These are phyloP conservation scores for Calonectria pteridis DNA, from an alignment of 2,329 filamentous ascomycete genomes.

Conservation along the genomic window DNA sequence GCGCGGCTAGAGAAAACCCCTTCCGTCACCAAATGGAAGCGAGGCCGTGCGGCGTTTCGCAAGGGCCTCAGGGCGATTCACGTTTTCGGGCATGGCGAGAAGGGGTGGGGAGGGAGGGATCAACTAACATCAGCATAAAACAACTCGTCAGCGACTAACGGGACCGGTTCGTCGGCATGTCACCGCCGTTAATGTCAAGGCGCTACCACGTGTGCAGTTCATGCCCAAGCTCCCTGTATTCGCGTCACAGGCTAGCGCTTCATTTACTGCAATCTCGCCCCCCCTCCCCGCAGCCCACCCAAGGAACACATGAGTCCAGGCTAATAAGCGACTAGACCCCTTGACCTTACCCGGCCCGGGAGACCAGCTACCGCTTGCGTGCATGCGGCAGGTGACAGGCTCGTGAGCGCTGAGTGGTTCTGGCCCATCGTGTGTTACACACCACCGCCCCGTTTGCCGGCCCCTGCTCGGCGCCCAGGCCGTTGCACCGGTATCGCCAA, in stretches of 20 bases:
- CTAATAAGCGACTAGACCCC: too few relatives aligned
- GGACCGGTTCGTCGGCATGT: not conserved
- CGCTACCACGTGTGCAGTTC: not conserved
- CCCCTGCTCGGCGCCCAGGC: not conserved
- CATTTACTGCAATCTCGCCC: not conserved
- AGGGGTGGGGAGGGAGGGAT: too few relatives aligned
- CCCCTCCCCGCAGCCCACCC: not conserved
- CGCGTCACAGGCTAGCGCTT: slow-evolving; percentile 54
- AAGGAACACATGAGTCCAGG: not conserved
- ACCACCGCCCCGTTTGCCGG: not conserved
- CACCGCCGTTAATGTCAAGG: not conserved
- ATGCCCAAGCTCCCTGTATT: not conserved
- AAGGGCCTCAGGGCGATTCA: not conserved
- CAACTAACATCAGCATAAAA: not conserved
- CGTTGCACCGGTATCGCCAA: not conserved
- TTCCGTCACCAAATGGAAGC: not conserved
- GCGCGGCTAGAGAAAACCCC: not conserved
- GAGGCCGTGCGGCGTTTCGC: not conserved
- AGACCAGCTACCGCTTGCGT: not conserved
- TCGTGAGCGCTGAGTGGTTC: not conserved
- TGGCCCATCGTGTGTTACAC: not conserved
- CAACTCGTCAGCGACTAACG: not conserved
- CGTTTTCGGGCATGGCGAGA: not conserved
- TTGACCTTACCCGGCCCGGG: not conserved
- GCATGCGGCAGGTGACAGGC: not conserved